Conservation (phyloP, 2,329 filamentous ascomycete species). For the Xylariaceae sp. region DNA sequence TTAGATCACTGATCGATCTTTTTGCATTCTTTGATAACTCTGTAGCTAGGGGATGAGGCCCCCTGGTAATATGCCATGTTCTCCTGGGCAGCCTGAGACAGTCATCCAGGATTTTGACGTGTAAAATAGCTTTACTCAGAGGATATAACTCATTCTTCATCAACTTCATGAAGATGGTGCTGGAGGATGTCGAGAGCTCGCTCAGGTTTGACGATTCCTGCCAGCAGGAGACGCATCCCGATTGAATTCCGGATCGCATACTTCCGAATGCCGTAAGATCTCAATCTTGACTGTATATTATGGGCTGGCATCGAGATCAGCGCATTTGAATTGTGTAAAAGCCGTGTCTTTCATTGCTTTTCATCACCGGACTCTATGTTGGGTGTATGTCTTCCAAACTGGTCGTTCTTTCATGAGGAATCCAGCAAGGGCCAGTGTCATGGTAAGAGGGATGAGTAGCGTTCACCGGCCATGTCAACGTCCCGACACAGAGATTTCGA, state of each 20-base stretch:
- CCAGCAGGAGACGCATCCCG: conserved; percentile 80
- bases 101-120: conserved; percentile 74
- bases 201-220: conserved; percentile 77
- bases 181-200: conserved; percentile 88
- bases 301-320: conserved; percentile 63
- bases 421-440: conserved; percentile 80
- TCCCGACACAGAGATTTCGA: conserved; percentile 28
- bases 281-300: conserved; percentile 77
- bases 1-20: too few relatives aligned
- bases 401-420: conserved; percentile 67
- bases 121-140: conserved; percentile 68
- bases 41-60: too few relatives aligned
- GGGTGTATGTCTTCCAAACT: conserved; percentile 43
- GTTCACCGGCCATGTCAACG: conserved; percentile 28
- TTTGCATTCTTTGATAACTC: too few relatives aligned
- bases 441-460: conserved; percentile 63
- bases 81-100: conserved; percentile 72
- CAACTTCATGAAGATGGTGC: conserved; percentile 86
- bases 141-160: conserved; percentile 82
- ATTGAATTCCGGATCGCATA: conserved; percentile 89
- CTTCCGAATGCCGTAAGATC: conserved; percentile 83
- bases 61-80: too few relatives aligned
- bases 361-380: conserved; percentile 50
- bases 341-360: conserved; percentile 56
- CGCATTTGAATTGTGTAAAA: conserved; percentile 59